Evolutionary conservation across 2,329 filamentous ascomycete genomes (phyloP).

Genomic region (Ceratocystis destructans): DNA sequence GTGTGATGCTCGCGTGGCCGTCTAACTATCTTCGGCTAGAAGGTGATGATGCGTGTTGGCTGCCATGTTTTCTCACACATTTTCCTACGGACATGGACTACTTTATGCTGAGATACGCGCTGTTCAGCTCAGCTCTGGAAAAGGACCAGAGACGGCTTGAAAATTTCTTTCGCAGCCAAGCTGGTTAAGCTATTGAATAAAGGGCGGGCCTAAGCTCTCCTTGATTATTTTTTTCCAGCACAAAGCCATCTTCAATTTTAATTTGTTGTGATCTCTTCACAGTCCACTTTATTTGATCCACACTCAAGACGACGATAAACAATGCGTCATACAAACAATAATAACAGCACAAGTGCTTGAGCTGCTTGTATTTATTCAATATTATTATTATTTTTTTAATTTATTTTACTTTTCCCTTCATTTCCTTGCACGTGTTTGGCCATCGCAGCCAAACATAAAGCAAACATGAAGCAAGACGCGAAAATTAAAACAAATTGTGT

Average conservation of each 20-base stretch:
- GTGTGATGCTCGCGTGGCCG: background rate
- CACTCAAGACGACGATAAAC: conserved; percentile 1
- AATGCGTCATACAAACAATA: conserved; percentile 4
- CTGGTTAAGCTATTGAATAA: background rate
- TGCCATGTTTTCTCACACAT: background rate
- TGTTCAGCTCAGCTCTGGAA: background rate
- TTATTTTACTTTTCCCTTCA: background rate
- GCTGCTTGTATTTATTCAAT: background rate
- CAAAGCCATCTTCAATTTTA: background rate
- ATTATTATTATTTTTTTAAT: background rate
- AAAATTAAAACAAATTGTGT: background rate
- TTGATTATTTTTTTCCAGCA: background rate
- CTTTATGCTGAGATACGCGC: background rate
- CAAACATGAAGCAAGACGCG: background rate
- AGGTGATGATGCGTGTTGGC: background rate
- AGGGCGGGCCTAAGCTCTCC: background rate
- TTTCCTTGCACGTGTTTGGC: background rate
- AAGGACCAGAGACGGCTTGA: background rate
- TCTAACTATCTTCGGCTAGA: background rate
- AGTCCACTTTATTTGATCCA: background rate
- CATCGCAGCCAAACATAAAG: background rate
- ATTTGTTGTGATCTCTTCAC: background rate
- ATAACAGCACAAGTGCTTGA: background rate
- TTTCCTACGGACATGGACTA: background rate
- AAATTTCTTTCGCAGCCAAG: background rate